phyloP scores from a whole-genome alignment of 495 filamentous ascomycete species.

The Aspergillus bridgeri region DNA sequence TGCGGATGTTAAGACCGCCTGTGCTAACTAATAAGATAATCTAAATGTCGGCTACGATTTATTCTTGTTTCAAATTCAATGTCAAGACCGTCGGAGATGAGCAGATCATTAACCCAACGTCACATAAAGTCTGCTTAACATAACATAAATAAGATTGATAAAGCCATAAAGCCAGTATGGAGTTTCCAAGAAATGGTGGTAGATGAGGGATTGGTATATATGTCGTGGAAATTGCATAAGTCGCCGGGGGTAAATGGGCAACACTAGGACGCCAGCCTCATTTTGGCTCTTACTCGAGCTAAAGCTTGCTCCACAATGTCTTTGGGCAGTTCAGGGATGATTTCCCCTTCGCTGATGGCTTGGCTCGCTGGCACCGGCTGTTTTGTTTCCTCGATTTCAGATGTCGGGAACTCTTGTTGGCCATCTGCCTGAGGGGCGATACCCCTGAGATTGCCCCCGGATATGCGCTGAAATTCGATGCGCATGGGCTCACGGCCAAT shows the following conservation, averaged over 20 bases:
- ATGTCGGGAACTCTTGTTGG: constrained; percentile 1
- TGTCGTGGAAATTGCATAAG: neutral
- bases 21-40: no score
- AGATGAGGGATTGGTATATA: no score
- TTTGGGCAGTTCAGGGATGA: constrained; percentile 53
- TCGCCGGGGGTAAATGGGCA: neutral
- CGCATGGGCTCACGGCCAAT: constrained; percentile 56
- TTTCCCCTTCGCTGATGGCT: constrained; percentile 31
- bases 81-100: no score
- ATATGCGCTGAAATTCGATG: constrained; percentile 49
- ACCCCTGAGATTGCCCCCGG: constrained; percentile 34
- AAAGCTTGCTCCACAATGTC: constrained; percentile 54
- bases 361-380: constrained; percentile 10
- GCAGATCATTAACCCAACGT: no score
- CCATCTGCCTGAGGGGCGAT: constrained; percentile 9
- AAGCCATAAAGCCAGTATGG: no score
- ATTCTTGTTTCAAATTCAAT: no score
- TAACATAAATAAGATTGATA: no score
- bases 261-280: constrained; percentile 5
- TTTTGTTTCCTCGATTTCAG: constrained; percentile 4
- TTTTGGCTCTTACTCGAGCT: constrained; percentile 33
- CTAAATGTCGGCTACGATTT: no score
- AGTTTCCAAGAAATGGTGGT: no score
- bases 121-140: no score
- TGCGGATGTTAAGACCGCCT: no score